Base-by-base conservation (phyloP, 148 eudicot species). In the Persicaria maculosa region DNA sequence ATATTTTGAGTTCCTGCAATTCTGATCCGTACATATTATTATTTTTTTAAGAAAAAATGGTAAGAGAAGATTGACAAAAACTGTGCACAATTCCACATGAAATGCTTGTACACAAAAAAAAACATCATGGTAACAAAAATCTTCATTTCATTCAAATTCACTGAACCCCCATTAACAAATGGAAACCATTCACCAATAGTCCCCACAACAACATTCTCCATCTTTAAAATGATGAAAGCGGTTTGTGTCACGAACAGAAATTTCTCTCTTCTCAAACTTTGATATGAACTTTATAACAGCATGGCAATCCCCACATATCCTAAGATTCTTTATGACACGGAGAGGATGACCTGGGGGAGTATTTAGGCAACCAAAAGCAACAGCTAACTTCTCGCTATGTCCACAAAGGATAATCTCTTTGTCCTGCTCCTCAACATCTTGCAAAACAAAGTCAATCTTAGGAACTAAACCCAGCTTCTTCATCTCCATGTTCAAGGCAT, bases 201-300 rank as follows among this genome's bases (percentile, higher is more conserved):
- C 91, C n/a, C 87, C 91, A 86, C 98, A 90, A 16, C 97, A 91
- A 74, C 98, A 93, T 72, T 79, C 84, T 47, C 96, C 98, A 73
- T 89, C 88, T 82, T 86, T 86, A 75, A 93, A 89, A 80, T 89
- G 91, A 82, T 93, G 94, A 81, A 88, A 91, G 44, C 97, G 91
- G 73, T 86, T 89, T 11, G 97, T 87, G 45, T 93, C 96, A 78
- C 98, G 79, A 8, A 93, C 90, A 62, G 83, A 86, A 58, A 93
- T 86, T 62, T 93, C 95, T 75, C 97, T 85, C 67, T 77, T 73
- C 82, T 91, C 97, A 80, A 74, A 74, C 19, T 70, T 74, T 11
- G 90, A 87, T 71, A 93, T 84, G 59, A 86, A 89, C 67, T 90
- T 88, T 43, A 90, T 90, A 77, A 86, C 81, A 50, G 80, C 84